Percentiles rank a stretch among this genome's conserved stretches.
These are phyloP conservation scores for Endocalyx cinctus DNA, from an alignment of 2,329 filamentous ascomycete species.

Conservation along the genomic window DNA sequence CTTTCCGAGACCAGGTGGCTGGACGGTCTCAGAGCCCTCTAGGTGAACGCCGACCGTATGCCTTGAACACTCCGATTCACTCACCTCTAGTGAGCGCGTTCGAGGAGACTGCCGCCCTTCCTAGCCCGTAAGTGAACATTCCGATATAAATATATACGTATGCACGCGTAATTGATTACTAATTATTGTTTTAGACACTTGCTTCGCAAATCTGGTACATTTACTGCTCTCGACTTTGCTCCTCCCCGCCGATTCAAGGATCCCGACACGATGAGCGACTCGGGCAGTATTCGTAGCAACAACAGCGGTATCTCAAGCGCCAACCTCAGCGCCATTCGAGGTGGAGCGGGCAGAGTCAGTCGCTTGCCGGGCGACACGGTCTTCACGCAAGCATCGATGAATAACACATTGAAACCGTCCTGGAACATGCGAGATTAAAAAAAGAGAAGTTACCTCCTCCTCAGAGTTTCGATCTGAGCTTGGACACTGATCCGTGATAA, in stretches of 20 bases:
- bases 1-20: conserved; percentile 60
- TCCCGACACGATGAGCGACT: conserved; percentile 55
- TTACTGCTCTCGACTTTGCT: conserved; percentile 76
- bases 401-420: conserved; percentile 53
- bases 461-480: no score
- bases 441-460: neutral
- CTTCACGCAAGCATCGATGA: conserved; percentile 67
- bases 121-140: conserved; percentile 94
- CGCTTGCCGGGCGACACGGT: conserved; percentile 77
- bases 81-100: conserved; percentile 79
- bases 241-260: conserved; percentile 71
- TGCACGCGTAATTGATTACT: conserved; percentile 5
- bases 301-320: conserved; percentile 70
- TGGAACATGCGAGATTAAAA: conserved; percentile 49
- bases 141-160: no score
- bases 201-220: conserved; percentile 72
- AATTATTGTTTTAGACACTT: conserved; percentile 50
- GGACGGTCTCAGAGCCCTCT: conserved; percentile 64
- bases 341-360: conserved; percentile 81
- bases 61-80: conserved; percentile 65
- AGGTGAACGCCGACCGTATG: conserved; percentile 67
- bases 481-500: no score
- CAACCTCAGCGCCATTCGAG: conserved; percentile 68
- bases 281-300: conserved; percentile 67
- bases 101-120: conserved; percentile 79